Conservation (phyloP, 2,329 filamentous ascomycete genomes). For the Colletotrichum acutatum region DNA sequence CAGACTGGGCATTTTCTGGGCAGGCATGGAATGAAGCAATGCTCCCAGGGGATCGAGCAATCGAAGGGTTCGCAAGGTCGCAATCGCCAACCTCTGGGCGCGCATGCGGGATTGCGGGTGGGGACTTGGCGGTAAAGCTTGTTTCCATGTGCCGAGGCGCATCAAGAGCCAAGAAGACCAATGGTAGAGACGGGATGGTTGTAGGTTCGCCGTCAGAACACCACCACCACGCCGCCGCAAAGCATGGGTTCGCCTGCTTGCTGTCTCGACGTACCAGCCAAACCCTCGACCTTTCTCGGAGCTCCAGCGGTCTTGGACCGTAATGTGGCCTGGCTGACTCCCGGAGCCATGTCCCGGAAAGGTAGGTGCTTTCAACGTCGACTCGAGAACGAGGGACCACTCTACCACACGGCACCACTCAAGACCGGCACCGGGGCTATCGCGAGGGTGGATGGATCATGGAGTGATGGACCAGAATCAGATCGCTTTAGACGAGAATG, state of each 20-base stretch:
- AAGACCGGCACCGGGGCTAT: slow-evolving; percentile 3
- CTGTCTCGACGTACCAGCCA: background rate
- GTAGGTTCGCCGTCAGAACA: background rate
- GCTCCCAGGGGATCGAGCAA: background rate
- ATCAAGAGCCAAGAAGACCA: background rate
- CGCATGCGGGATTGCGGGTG: slow-evolving; percentile 28
- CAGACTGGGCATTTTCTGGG: slow-evolving; percentile 16
- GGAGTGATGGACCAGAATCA: background rate
- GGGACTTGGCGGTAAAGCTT: slow-evolving; percentile 35
- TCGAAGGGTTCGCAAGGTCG: background rate
- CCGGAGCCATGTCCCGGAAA: slow-evolving; percentile 34
- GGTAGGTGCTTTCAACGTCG: slow-evolving; percentile 31
- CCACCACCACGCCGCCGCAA: background rate
- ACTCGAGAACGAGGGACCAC: background rate
- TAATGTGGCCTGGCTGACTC: slow-evolving; percentile 12
- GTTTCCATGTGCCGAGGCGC: slow-evolving; percentile 33
- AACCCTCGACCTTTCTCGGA: slow-evolving; percentile 1
- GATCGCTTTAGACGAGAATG: background rate
- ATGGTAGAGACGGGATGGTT: background rate
- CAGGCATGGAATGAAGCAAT: background rate
- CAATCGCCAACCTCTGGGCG: slow-evolving; percentile 4
- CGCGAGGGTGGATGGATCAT: background rate
- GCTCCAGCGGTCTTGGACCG: slow-evolving; percentile 6
- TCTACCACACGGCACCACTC: background rate
- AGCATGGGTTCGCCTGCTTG: slow-evolving; percentile 17